Evolutionary conservation across 176 grass and related monocot genomes (phyloP).

Genomic region (Paspalum notatum): DNA sequence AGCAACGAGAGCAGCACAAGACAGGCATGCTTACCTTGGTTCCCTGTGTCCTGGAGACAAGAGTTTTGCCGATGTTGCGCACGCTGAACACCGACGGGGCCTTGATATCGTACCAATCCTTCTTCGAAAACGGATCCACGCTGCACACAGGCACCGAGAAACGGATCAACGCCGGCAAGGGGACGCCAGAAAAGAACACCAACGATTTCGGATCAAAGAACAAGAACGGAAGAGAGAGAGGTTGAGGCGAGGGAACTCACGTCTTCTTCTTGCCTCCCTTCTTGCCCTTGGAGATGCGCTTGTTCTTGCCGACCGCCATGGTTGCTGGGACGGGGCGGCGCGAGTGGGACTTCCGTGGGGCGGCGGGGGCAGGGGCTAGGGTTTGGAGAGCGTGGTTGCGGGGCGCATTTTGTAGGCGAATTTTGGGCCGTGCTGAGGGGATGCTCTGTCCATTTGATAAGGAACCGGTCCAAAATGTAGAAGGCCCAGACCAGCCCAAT

Average conservation of each 20-base stretch:
- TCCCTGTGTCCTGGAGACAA: constrained; percentile 91
- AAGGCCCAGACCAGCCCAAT: too few species aligned
- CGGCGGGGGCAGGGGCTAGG: too few species aligned
- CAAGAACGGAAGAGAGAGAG: neutral
- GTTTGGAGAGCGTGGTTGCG: too few species aligned
- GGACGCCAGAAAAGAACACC: neutral
- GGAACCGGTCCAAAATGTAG: too few species aligned
- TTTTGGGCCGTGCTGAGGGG: too few species aligned
- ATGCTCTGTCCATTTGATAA: too few species aligned
- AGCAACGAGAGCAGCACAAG: neutral
- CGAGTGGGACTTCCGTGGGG: too few species aligned
- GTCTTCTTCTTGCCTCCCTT: constrained; percentile 94
- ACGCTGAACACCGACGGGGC: constrained; percentile 65
- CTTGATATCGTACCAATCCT: constrained; percentile 93
- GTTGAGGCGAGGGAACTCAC: constrained; percentile 13
- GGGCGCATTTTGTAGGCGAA: too few species aligned
- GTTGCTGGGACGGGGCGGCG: too few species aligned
- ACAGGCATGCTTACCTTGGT: constrained; percentile 53
- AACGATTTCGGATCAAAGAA: neutral
- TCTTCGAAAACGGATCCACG: constrained; percentile 79
- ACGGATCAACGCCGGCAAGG: neutral
- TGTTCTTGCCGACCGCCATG: constrained; percentile 78
- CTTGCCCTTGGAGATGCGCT: constrained; percentile 78
- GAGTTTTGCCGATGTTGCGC: constrained; percentile 75
- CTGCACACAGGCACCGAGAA: constrained; percentile 29